Evolutionary conservation across 1,284 basidiomycete species (phyloP), one percentile per base, ranked within the genome.

Genomic region (Hemileia vastatrix): DNA sequence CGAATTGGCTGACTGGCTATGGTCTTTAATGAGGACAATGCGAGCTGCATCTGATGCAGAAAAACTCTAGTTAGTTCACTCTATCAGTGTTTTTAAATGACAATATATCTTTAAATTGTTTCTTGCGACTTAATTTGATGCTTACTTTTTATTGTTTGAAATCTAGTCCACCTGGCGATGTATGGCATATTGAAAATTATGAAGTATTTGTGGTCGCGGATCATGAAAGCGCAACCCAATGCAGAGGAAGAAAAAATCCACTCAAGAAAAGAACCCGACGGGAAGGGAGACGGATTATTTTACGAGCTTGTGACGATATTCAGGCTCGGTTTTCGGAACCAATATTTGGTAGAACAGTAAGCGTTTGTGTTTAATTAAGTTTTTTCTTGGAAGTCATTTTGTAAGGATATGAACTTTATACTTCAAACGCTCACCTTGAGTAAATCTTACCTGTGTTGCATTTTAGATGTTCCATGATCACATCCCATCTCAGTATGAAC

Each of bases 321-420:
- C 75, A 77, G 63, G 77, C 77, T 64, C 66, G 79, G 3, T 81
- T 81, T 68, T 72, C 77, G 19, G 80, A 81, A 64, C 78, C 79
- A 61, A 66, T 79, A 68, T 79, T 71, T 51, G 57, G 57, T 19
- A 58, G 51, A 58, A 50, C 47, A 9, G 57, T 58, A 19, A 18
- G 54, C 24, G 6, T 43, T 57, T 47, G 18, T 48, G 9, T 45
- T 2, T 23, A 48, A 23, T 47, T 5, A 18, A n/a, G n/a, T n/a
- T n/a, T n/a, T n/a, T n/a, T n/a, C n/a, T 27, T 19, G 15, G 15
- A 27, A 47, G 2, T 56, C 5, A 49, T 2, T 4, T 49, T 49
- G 48, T 18, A 19, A 2, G 23, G n/a, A 49, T 19, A 18, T 4
- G 48, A 49, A 19, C 3, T 49, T 3, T 3, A 31, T 33, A 2